Base-by-base conservation (phyloP, 2,329 filamentous ascomycete species). In the Diplodia seriata region DNA sequence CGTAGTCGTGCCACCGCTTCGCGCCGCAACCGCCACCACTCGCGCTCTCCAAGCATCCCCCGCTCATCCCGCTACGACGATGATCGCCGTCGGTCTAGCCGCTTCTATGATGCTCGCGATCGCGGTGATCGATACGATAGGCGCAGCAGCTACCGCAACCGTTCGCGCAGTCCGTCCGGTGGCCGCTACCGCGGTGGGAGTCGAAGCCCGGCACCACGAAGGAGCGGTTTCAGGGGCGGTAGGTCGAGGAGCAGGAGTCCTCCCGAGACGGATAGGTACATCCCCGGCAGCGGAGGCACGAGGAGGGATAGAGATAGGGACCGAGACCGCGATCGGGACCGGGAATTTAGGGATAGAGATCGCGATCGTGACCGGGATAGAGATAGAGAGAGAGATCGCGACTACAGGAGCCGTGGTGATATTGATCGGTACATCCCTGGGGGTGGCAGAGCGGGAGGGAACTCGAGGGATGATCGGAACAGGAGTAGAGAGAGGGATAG, bases 381-480 rank as follows among this genome's bases (percentile, higher is more conserved):
- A 1, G 71, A 72, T 15, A 71, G 72, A 47, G 74, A 82, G 8
- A 74, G 80, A 8, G 79, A 81, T 49, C 74, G 80, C 12, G 81
- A 83, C 31, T 74, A 79, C 9, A 54, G 69, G 33, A 74, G 75
- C 3, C 72, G 78, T 6, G 71, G 69, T 23, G 76, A 77, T 5
- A 80, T 80, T 54, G 79, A 81, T 72, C 74, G 79, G 7, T 80
- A 80, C 67, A 74, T 80, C 5, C 79, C 79, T 54, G 76, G 78
- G 31, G 75, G 77, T 33, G 70, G 71, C 11, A 56, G 50, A n/a
- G 9, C 36, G 1, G 54, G 31, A 11, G 53, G 23, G 26, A 33
- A 12, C 9, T 23, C 54, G 8, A 67, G 64, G 43, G 64, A 67
- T 23, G 64, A 68, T 18, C 36, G 70, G 33, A 69, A 69, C 15